Evolutionary conservation across 345 rosid genomes (phyloP).

Genomic region (Linum lewisii): DNA sequence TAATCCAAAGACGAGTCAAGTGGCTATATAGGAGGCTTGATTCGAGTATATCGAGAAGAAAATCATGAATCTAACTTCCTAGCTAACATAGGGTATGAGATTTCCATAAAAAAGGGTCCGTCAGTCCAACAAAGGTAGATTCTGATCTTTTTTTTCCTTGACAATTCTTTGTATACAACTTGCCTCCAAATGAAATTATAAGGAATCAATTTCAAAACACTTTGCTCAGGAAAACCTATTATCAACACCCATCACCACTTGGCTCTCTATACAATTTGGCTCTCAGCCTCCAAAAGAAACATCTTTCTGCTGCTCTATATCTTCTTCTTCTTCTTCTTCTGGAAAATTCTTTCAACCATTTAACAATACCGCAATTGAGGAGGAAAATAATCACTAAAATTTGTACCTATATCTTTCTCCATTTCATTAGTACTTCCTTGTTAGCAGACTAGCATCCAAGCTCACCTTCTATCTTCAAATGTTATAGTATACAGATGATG

Average conservation of each 20-base stretch:
- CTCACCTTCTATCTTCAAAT: conserved; percentile 4
- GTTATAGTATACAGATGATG: conserved; percentile 12
- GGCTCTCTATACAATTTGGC: neutral
- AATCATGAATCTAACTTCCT: no score
- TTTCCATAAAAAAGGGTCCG: no score
- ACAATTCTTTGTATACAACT: neutral
- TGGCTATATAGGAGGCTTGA: no score
- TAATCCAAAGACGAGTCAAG: no score
- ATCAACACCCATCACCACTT: neutral
- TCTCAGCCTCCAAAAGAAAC: neutral
- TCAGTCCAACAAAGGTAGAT: no score
- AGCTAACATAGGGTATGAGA: no score
- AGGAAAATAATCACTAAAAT: no score
- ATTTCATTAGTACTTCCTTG: no score
- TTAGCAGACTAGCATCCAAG: no score
- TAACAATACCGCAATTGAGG: no score
- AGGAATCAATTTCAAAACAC: neutral
- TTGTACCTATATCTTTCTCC: neutral
- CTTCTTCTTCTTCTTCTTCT: neutral
- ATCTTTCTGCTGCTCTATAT: no score
- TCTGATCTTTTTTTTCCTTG: neutral
- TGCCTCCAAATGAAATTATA: neutral
- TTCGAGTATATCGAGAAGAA: no score
- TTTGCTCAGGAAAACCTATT: neutral
- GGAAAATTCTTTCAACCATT: neutral